Percentiles rank a stretch among this genome's conserved stretches.
Evolutionary conservation across 768 basidiomycete species (phyloP).

Genomic region (Sporobolomyces pararoseus): DNA sequence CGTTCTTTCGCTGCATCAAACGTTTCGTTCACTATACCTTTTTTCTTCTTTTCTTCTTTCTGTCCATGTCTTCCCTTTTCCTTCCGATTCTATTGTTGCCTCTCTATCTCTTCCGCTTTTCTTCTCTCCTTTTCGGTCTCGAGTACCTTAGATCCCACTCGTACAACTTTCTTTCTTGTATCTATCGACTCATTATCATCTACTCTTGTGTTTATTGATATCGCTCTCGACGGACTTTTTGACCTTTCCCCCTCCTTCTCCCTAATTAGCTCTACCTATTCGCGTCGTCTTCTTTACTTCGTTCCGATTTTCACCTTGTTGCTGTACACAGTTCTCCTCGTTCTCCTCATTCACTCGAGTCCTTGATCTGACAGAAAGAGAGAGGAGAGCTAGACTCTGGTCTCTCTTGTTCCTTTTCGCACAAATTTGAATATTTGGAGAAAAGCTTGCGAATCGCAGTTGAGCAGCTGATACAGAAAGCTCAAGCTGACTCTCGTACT

Average conservation of each 20-base stretch:
- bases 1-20: no score
- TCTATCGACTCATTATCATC: not conserved
- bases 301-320: not conserved
- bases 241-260: not conserved
- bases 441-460: no score
- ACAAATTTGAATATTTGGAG: no score
- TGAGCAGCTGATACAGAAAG: no score
- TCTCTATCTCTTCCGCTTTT: not conserved
- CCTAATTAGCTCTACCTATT: not conserved
- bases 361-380: no score
- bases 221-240: no score
- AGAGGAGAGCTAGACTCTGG: no score
- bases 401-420: no score
- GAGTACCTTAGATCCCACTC: not conserved
- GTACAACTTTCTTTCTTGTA: not conserved
- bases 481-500: no score
- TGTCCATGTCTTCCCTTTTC: not conserved
- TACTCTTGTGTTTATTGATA: not conserved
- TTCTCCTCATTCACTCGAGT: no score
- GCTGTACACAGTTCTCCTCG: conserved; percentile 10
- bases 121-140: not conserved
- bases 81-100: conserved; percentile 10
- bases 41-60: not conserved
- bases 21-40: not conserved
- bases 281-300: not conserved